Evolutionary conservation across 495 filamentous ascomycete species (phyloP), one percentile per base, ranked within the genome.

Genomic region (Cetradonia linearis): DNA sequence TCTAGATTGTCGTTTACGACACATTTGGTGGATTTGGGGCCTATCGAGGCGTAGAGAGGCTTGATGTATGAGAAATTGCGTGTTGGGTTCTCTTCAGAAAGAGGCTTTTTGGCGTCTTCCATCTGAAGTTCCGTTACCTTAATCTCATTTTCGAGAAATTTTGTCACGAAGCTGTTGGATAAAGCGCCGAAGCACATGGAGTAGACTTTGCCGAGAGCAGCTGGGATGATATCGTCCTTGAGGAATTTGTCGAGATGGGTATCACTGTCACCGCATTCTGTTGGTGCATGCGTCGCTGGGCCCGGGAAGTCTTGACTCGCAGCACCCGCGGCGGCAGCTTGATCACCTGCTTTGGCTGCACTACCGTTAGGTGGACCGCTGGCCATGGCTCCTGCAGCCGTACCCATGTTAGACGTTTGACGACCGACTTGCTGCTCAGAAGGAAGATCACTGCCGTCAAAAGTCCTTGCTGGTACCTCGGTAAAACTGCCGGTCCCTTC

Each of bases 11-110:
- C 88, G 2, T 83, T 91, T 55, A 87, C 89, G 60, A 94, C 85
- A 70, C 94, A 97, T 69, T 95, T 97, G 30, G 93, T 99, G 72
- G 95, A 88, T 69, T 83, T 96, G 3, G 94, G 93, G 0, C 93
- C 93, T 66, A 99, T 91, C 0, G 87, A 75, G 20, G 77, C 89
- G 63, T 81, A 77, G 11, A 99, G 76, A 13, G 91, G 93, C 68
- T 95, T 96, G 74, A 96, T 96, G 69, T 95, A 99, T 1, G 83
- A 86, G 70, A 85, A 95, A 37, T 73, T 83, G 44, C 92, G 78
- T 2, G 80, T 80, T 70, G 84, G 87, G 68, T 82, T 85, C 20
- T 91, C 86, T 42, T 80, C 81, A 27, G 78, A 85, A 38, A 91
- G 74, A 31, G 87, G 91, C 53, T 85, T 86, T 61, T 87, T 86